phyloP scores from a whole-genome alignment of 202 grass and related monocot genomes.

The Schoenoplectus triqueter region DNA sequence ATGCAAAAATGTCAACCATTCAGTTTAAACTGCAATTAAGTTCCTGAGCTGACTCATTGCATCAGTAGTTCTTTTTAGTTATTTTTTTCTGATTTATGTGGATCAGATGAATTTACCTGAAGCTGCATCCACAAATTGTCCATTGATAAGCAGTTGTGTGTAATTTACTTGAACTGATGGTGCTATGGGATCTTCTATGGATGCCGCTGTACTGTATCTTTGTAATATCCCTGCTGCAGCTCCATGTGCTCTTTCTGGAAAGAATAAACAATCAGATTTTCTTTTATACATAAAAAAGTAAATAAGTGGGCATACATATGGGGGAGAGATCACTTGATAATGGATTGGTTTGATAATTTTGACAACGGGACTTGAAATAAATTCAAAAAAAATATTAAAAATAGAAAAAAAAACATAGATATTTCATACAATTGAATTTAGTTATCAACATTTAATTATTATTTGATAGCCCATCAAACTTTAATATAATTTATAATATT shows the following conservation, averaged over 20 bases:
- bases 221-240: slow-evolving; percentile 55
- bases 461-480: too few relatives aligned
- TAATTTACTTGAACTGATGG: too few relatives aligned
- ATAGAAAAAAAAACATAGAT: too few relatives aligned
- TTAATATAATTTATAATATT: too few relatives aligned
- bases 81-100: too few relatives aligned
- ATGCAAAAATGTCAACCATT: background rate
- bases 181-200: too few relatives aligned
- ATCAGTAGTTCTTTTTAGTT: background rate
- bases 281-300: background rate
- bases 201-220: slow-evolving; percentile 62
- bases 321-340: too few relatives aligned
- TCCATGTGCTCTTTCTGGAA: slow-evolving; percentile 44
- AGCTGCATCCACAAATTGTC: too few relatives aligned
- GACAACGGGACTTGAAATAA: background rate
- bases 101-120: background rate
- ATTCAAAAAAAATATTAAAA: too few relatives aligned
- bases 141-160: too few relatives aligned
- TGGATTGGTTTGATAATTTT: background rate
- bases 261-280: slow-evolving; percentile 26
- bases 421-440: too few relatives aligned
- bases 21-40: background rate
- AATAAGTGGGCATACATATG: background rate
- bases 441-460: too few relatives aligned
- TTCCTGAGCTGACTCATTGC: background rate